Percentiles rank a stretch among this genome's conserved stretches.
Evolutionary conservation across 2,329 filamentous ascomycete species (phyloP).

Genomic region (Amauroascus niger): DNA sequence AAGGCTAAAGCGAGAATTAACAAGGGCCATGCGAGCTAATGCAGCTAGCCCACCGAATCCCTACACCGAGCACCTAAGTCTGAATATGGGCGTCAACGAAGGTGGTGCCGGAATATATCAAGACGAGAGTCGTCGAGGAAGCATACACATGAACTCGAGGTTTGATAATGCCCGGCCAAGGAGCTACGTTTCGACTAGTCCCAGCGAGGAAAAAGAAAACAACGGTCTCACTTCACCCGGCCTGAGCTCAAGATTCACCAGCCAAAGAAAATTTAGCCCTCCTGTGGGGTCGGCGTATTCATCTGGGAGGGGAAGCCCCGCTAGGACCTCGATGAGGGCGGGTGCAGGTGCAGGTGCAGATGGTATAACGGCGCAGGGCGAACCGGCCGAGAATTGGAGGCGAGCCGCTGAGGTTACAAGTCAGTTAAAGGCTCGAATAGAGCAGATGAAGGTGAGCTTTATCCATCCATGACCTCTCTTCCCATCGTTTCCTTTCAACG

Average conservation of each 20-base stretch:
- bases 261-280: slow-evolving; percentile 38
- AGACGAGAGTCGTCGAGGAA: slow-evolving; percentile 26
- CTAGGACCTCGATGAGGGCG: slow-evolving; percentile 22
- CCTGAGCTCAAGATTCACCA: slow-evolving; percentile 25
- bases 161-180: slow-evolving; percentile 35
- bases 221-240: slow-evolving; percentile 43
- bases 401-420: slow-evolving; percentile 94
- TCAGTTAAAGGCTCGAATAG: slow-evolving; percentile 91
- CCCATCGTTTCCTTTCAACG: not conserved
- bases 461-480: not conserved
- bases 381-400: slow-evolving; percentile 86
- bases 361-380: slow-evolving; percentile 31
- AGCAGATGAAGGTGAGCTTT: slow-evolving; percentile 76
- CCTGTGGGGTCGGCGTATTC: slow-evolving; percentile 28
- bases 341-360: slow-evolving; percentile 20
- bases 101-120: slow-evolving; percentile 33
- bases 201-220: slow-evolving; percentile 69
- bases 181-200: slow-evolving; percentile 43
- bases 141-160: slow-evolving; percentile 31
- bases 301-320: slow-evolving; percentile 33
- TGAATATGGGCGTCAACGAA: slow-evolving; percentile 44
- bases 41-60: slow-evolving; percentile 32
- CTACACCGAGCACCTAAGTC: slow-evolving; percentile 47
- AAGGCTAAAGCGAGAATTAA: slow-evolving; percentile 75
- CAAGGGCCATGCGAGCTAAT: slow-evolving; percentile 38